A percentile compares a stretch with the other conserved stretches of the same genome.
These are phyloP conservation scores for Corylus americana DNA, from an alignment of 306 rosid genomes.

Conservation along the genomic window DNA sequence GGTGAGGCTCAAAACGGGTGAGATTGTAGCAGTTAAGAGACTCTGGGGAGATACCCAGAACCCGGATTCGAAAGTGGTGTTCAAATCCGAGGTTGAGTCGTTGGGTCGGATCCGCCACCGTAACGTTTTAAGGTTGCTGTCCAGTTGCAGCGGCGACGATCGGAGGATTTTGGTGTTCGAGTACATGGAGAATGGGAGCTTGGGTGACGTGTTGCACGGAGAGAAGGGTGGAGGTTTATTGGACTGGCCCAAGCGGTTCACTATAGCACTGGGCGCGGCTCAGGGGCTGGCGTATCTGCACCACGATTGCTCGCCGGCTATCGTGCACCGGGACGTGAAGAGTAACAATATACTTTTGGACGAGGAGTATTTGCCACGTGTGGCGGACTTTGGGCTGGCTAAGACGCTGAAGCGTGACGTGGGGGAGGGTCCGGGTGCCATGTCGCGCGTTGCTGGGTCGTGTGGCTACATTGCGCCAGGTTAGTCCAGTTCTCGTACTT, in stretches of 20 bases:
- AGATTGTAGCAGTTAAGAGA: slow-evolving; percentile 68
- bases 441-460: slow-evolving; percentile 78
- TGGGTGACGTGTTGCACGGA: slow-evolving; percentile 68
- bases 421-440: slow-evolving; percentile 22
- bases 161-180: slow-evolving; percentile 64
- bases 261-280: slow-evolving; percentile 66
- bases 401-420: slow-evolving; percentile 48
- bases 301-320: slow-evolving; percentile 69
- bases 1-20: slow-evolving; percentile 61
- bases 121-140: slow-evolving; percentile 71
- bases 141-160: slow-evolving; percentile 62
- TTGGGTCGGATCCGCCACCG: slow-evolving; percentile 74
- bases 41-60: slow-evolving; percentile 45
- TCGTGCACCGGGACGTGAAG: slow-evolving; percentile 87
- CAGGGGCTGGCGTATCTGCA: slow-evolving; percentile 75
- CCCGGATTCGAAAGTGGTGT: slow-evolving; percentile 43
- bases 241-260: slow-evolving; percentile 55
- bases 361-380: slow-evolving; percentile 52
- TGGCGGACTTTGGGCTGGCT: slow-evolving; percentile 87
- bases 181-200: slow-evolving; percentile 77
- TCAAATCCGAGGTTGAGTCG: slow-evolving; percentile 70
- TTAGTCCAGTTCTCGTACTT: slow-evolving; percentile 11
- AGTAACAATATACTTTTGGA: slow-evolving; percentile 83
- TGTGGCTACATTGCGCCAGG: slow-evolving; percentile 92
- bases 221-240: slow-evolving; percentile 34